Conservation (phyloP, 2,329 filamentous ascomycete species). For the Penicillium paneum region DNA sequence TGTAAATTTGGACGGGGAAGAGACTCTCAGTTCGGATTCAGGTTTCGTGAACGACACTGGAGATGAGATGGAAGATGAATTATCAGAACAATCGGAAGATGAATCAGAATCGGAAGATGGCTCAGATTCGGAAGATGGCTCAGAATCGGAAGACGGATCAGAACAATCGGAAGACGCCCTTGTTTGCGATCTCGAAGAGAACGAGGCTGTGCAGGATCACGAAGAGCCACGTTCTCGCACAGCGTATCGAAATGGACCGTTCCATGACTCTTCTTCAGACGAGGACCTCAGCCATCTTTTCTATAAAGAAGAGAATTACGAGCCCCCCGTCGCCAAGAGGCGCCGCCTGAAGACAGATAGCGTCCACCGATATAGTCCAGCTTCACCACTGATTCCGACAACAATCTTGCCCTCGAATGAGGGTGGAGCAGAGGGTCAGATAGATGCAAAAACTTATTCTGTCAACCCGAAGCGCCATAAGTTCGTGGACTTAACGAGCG, state of each 20-base stretch:
- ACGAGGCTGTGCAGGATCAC: not conserved
- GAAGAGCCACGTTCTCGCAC: not conserved
- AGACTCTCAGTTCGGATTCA: not conserved
- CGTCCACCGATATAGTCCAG: not conserved
- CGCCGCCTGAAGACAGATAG: not conserved
- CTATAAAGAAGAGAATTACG: not conserved
- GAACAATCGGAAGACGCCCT: not conserved
- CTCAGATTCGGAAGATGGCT: not conserved
- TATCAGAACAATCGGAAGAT: not conserved
- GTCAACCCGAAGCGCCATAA: not conserved
- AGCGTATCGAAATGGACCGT: not conserved
- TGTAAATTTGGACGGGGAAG: not conserved
- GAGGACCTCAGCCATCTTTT: not conserved
- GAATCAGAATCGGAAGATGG: not conserved
- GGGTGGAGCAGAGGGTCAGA: not conserved
- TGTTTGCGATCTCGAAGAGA: not conserved
- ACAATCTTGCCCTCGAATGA: not conserved
- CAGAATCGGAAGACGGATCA: too few species aligned
- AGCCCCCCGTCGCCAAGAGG: not conserved
- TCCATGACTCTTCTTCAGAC: not conserved
- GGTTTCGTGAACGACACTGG: not conserved
- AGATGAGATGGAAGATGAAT: not conserved
- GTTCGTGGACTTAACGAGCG: not conserved
- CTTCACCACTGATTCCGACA: not conserved
- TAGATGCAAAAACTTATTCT: not conserved